These are phyloP conservation scores for Rhizopogon vesiculosus DNA, from an alignment of 768 basidiomycete genomes.

Conservation along the genomic window DNA sequence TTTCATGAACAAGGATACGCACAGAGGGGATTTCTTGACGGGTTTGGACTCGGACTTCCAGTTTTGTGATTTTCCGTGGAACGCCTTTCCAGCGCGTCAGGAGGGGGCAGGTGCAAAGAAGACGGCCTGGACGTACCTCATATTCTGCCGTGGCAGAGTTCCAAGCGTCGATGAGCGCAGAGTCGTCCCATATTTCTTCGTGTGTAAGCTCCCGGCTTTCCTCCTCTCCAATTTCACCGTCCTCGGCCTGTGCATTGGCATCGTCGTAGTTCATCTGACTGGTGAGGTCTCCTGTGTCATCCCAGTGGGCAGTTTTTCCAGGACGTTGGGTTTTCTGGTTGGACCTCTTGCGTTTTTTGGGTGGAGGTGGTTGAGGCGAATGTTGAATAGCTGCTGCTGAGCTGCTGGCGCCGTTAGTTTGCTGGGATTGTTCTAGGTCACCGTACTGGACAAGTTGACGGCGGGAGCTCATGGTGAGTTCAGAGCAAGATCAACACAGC, in stretches of 20 bases:
- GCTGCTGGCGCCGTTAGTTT: slow-evolving; percentile 1
- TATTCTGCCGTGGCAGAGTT: slow-evolving; percentile 82
- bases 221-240: slow-evolving; percentile 32
- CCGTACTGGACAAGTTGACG: slow-evolving; percentile 26
- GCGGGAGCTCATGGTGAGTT: background rate
- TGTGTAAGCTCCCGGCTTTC: slow-evolving; percentile 64
- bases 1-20: slow-evolving; percentile 23
- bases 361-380: slow-evolving; percentile 27
- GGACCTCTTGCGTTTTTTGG: slow-evolving; percentile 48
- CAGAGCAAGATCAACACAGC: slow-evolving; percentile 5
- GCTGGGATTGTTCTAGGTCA: slow-evolving; percentile 6
- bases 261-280: slow-evolving; percentile 25
- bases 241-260: slow-evolving; percentile 20
- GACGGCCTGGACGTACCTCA: slow-evolving; percentile 36
- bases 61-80: slow-evolving; percentile 58
- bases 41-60: slow-evolving; percentile 61
- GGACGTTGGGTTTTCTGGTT: slow-evolving; percentile 17
- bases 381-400: background rate
- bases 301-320: slow-evolving; percentile 36
- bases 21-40: slow-evolving; percentile 71
- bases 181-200: slow-evolving; percentile 84
- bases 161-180: slow-evolving; percentile 80
- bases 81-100: slow-evolving; percentile 34
- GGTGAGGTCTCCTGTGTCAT: slow-evolving; percentile 30
- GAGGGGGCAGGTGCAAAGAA: background rate